Percentiles rank a stretch among this genome's conserved stretches.
Conservation (phyloP, 2,329 filamentous ascomycete genomes). For the Ophiostoma himal-ulmi region DNA sequence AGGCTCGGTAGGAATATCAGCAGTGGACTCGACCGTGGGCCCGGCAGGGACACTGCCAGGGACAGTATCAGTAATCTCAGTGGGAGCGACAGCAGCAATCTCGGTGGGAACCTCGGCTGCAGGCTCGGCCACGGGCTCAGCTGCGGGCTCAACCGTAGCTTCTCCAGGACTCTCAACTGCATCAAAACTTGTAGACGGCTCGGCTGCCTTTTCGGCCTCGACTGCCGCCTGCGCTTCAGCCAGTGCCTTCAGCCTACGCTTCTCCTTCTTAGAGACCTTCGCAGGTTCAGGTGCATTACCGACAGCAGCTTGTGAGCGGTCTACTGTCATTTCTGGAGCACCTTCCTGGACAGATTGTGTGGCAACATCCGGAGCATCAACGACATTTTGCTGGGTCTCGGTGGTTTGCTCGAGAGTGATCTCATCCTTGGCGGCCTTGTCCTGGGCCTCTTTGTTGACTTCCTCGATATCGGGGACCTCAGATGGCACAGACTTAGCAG, state of each 20-base stretch:
- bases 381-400: background rate
- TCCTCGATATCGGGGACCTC: background rate
- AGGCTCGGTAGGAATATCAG: background rate
- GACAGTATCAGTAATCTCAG: background rate
- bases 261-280: slow-evolving; percentile 12
- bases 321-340: background rate
- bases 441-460: background rate
- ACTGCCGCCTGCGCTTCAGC: background rate
- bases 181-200: background rate
- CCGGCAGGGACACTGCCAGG: background rate
- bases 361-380: background rate
- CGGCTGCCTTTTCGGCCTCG: background rate
- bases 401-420: background rate
- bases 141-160: background rate
- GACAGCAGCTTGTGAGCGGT: background rate
- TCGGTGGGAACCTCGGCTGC: background rate
- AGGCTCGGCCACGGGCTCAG: background rate
- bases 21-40: background rate
- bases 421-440: background rate
- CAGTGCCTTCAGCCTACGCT: slow-evolving; percentile 6
- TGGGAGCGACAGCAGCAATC: background rate
- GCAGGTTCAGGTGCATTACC: background rate
- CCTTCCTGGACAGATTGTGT: background rate
- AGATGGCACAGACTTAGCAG: background rate
- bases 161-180: background rate